Base-by-base conservation (phyloP, 148 eudicot species). In the Vaccinium macrocarpon region DNA sequence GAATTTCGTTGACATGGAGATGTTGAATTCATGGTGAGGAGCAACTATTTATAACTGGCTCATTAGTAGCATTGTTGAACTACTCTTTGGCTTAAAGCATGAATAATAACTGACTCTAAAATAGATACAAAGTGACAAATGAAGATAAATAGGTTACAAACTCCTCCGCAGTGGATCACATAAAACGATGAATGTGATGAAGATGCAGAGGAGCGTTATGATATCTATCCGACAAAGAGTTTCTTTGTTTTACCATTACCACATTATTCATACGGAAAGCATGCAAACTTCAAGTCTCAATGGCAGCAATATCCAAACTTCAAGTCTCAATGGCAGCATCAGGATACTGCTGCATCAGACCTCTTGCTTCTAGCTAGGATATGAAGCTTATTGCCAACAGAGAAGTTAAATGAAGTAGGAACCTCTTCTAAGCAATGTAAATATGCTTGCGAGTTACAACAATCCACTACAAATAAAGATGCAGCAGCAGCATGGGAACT, bases 251-350 rank as follows among this genome's bases (percentile, higher is more conserved):
- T 42, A 42, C 46, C 52, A 50, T 50, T 50, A 10, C 52, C 52
- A 50, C 11, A 21, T n/a, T 23, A 64, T 64, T 64, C 32, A n/a
- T 64, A 64, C 3, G 4, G 32, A 25, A 64, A 64, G 32, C 29
- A 2, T 23, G 29, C 14, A 64, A 64, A 23, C 27, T 64, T 23
- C 32, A 64, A 29, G 29, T 64, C 32, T 64, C 71, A 64, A 64
- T 64, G 71, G 71, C 14, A 64, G 32, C 71, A 64, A 13, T 12
- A 2, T 23, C 13, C 14, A 64, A 64, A 64, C 71, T 64, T 23
- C 71, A 64, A 29, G 29, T 64, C 32, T 64, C 71, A 64, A 64
- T 64, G 71, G 71, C 14, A 64, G 71, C 71, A 64, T 64, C 71
- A 23, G 29, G 70, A 62, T 62, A 23, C 70, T 62, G 29, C 29